A percentile compares a stretch with the other conserved stretches of the same genome.
Conservation (phyloP, 139 green algal species). For the Closterium sp. region DNA sequence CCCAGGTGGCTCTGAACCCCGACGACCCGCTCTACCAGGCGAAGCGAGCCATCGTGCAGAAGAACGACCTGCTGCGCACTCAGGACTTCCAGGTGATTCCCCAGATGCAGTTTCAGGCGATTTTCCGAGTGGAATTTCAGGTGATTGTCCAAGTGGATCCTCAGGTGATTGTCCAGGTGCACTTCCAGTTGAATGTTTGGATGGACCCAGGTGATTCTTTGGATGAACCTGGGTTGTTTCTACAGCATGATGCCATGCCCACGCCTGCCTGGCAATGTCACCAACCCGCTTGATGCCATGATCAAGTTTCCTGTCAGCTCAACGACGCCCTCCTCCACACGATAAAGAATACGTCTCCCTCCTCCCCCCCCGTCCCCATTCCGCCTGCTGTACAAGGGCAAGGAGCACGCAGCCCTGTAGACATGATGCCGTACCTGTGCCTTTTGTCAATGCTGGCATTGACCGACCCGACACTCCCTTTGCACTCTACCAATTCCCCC, state of each 20-base stretch:
- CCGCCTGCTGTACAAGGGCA: too few species aligned
- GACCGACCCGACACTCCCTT: neutral
- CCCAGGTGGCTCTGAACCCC: constrained; percentile 55
- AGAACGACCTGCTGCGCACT: constrained; percentile 56
- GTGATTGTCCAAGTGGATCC: neutral
- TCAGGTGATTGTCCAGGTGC: neutral
- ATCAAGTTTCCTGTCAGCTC: too few species aligned
- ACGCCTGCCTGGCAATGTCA: neutral
- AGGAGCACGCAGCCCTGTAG: too few species aligned
- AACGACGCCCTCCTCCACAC: too few species aligned
- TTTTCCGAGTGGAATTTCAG: neutral
- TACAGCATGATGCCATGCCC: neutral
- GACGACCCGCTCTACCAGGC: constrained; percentile 77
- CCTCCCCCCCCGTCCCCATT: neutral
- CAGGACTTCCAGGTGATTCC: constrained; percentile 57
- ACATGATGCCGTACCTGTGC: too few species aligned
- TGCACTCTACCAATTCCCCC: neutral
- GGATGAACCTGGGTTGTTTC: neutral
- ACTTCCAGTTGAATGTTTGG: too few species aligned
- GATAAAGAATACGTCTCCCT: too few species aligned
- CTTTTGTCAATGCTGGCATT: neutral
- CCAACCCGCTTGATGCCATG: neutral
- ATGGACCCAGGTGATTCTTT: too few species aligned
- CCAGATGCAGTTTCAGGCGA: neutral
- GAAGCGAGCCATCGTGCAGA: constrained; percentile 73